These are phyloP conservation scores for Aspergillus ochraceus DNA, from an alignment of 2,329 filamentous ascomycete genomes.

Conservation along the genomic window DNA sequence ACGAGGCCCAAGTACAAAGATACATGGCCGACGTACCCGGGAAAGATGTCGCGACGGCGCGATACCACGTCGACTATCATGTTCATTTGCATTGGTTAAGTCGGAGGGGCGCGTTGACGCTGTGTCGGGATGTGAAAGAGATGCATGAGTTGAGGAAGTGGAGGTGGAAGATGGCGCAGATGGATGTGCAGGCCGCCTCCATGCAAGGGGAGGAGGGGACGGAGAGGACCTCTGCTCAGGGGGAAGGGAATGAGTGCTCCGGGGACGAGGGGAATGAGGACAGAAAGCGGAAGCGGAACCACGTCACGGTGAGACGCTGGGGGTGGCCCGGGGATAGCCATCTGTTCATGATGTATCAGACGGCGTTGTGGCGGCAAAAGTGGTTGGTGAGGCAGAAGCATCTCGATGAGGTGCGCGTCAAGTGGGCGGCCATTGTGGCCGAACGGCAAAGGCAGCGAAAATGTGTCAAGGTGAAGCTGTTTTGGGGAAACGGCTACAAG, in stretches of 20 bases:
- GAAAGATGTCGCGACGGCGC: slow-evolving; percentile 21
- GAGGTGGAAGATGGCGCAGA: slow-evolving; percentile 6
- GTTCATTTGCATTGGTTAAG: slow-evolving; percentile 32
- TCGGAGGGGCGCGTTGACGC: slow-evolving; percentile 21
- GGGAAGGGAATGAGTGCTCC: not conserved
- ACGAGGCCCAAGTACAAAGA: slow-evolving; percentile 6
- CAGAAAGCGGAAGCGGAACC: not conserved
- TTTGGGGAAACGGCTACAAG: not conserved
- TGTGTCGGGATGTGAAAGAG: slow-evolving; percentile 33
- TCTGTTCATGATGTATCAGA: slow-evolving; percentile 11
- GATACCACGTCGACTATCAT: slow-evolving; percentile 34
- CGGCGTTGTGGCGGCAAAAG: slow-evolving; percentile 11
- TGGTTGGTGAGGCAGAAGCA: slow-evolving; percentile 6
- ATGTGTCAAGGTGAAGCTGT: not conserved
- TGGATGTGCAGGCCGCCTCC: not conserved
- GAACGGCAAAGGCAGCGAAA: slow-evolving; percentile 10
- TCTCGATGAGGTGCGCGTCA: slow-evolving; percentile 6
- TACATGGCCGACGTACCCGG: slow-evolving; percentile 8
- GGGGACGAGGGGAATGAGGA: not conserved
- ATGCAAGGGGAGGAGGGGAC: not conserved
- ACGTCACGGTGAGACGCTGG: not conserved
- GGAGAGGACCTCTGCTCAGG: not conserved
- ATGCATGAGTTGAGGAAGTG: slow-evolving; percentile 29
- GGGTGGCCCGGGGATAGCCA: slow-evolving; percentile 5
- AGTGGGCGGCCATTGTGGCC: slow-evolving; percentile 14